Evolutionary conservation across 495 filamentous ascomycete genomes (phyloP), one percentile per base, ranked within the genome.

Genomic region (Choiromyces venosus): DNA sequence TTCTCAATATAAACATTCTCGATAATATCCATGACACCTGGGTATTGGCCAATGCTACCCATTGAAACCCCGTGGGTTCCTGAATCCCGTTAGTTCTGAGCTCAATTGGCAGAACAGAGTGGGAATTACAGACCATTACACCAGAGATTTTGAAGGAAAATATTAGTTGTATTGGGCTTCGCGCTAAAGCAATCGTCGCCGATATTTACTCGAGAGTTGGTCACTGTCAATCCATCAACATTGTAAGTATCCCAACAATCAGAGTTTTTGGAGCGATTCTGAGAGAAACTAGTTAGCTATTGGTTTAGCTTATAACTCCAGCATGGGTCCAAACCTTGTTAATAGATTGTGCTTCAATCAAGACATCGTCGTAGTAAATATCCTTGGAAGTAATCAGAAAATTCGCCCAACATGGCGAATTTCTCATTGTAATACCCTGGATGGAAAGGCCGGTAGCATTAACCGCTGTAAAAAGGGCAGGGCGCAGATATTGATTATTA

Each of bases 171-270:
- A 79, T 89, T 89, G 6, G 86, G 85, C 74, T 89, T 89, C 16
- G 86, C 85, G 8, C 85, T 85, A 82, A 89, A 87, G 80, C 87
- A 88, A 80, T 89, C 87, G 70, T 88, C 87, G 40, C 87, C 87
- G 37, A 86, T 84, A 70, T 87, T 84, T 65, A 88, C 83, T 42
- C 85, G 83, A 1, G 84, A 82, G 71, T 87, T 85, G 36, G 84
- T 85, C 16, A 88, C 85, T 1, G 80, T 82, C 2, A 88, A 76
- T 1, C 84, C 83, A 66, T 87, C 82, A 39, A 84, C 82, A 40
- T 87, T 87, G 35, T 84, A 80, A 14, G 86, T 85, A 79, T 88
- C 87, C 78, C 87, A 88, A n/a, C 87, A 87, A 69, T 89, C 87
- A 5, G 86, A 87, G 79, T 88, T 88, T 73, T 87, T 87, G 36